Percentiles rank a stretch among this genome's conserved stretches.
Evolutionary conservation across 768 basidiomycete species (phyloP).

Genomic region (Chalciporus piperatus): DNA sequence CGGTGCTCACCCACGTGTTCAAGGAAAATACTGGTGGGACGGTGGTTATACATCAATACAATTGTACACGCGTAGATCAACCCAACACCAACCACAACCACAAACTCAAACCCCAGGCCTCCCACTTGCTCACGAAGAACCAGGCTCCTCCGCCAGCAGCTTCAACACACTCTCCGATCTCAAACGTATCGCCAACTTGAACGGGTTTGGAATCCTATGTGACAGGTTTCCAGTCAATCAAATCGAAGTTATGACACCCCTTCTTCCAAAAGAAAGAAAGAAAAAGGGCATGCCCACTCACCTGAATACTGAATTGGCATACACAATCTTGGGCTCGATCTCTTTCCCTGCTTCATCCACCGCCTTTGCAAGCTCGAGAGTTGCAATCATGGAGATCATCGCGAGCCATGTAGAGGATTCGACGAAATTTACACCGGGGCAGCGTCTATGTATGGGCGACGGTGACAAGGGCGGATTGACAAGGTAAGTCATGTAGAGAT

Average conservation of each 20-base stretch:
- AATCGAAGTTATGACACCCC: background rate
- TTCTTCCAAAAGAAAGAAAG: background rate
- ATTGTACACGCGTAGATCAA: no score
- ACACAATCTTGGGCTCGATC: constrained; percentile 49
- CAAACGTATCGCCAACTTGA: constrained; percentile 16
- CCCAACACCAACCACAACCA: no score
- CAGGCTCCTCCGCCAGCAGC: constrained; percentile 11
- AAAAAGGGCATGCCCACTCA: constrained; percentile 23
- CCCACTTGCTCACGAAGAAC: no score
- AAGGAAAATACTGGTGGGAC: no score
- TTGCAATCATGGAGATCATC: constrained; percentile 53
- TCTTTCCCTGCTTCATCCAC: constrained; percentile 46
- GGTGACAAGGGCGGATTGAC: no score
- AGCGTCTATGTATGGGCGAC: constrained; percentile 39
- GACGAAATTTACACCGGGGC: constrained; percentile 62
- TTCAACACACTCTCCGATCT: constrained; percentile 19
- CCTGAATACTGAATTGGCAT: constrained; percentile 65
- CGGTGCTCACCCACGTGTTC: no score
- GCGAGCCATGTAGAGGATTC: constrained; percentile 64
- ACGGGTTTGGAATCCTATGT: constrained; percentile 18
- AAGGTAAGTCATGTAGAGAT: no score
- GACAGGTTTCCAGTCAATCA: background rate
- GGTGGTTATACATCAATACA: no score
- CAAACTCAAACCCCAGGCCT: no score
- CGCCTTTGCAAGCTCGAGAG: constrained; percentile 52